A percentile compares a stretch with the other conserved stretches of the same genome.
Evolutionary conservation across 306 rosid genomes (phyloP).

Genomic region (Canavalia ensiformis): DNA sequence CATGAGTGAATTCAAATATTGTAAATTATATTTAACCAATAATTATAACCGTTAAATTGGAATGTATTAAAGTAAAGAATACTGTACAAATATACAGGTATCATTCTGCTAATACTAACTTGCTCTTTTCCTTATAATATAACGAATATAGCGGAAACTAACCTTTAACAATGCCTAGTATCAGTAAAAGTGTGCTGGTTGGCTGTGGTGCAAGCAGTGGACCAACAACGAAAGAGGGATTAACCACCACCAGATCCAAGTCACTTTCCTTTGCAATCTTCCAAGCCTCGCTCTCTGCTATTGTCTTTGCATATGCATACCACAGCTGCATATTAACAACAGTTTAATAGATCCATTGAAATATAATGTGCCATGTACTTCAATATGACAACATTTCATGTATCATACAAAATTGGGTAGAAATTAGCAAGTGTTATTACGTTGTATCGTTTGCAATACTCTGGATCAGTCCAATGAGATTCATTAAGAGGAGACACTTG

Average conservation of each 20-base stretch:
- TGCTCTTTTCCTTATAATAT: too few species aligned
- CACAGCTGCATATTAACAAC: constrained; percentile 66
- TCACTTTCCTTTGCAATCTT: constrained; percentile 64
- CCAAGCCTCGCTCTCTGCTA: constrained; percentile 88
- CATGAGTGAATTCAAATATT: too few species aligned
- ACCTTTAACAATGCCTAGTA: constrained; percentile 70
- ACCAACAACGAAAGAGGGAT: constrained; percentile 83
- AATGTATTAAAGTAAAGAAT: too few species aligned
- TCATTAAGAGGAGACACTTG: constrained; percentile 74
- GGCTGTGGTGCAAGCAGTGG: constrained; percentile 86
- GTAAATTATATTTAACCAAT: too few species aligned
- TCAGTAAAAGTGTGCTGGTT: constrained; percentile 68
- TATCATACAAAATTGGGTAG: not conserved
- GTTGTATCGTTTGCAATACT: constrained; percentile 74
- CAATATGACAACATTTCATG: not conserved
- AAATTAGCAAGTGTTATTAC: constrained; percentile 46
- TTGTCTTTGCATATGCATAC: constrained; percentile 90
- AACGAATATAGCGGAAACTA: not conserved
- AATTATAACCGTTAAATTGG: too few species aligned
- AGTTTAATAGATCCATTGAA: not conserved
- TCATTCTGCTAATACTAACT: too few species aligned
- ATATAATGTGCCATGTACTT: not conserved
- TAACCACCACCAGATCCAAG: constrained; percentile 80
- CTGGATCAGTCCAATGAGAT: constrained; percentile 81
- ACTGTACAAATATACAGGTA: too few species aligned